phyloP scores from a whole-genome alignment of 192 early-diverging fungal species.

The Backusella westeae region DNA sequence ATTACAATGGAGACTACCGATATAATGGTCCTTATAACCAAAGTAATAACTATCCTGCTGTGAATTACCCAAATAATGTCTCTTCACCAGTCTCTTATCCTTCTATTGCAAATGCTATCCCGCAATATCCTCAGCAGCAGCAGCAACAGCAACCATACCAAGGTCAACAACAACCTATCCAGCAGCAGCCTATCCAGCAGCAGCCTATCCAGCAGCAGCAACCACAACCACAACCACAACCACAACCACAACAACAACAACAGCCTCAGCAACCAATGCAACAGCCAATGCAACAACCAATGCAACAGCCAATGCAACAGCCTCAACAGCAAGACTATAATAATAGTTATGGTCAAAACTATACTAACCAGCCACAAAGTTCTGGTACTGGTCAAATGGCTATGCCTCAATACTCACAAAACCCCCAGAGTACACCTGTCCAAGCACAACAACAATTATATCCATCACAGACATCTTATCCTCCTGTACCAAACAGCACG shows the following conservation, averaged over 20 bases:
- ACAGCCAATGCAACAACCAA: background rate
- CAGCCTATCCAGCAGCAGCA: background rate
- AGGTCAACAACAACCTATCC: background rate
- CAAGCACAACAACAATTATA: background rate
- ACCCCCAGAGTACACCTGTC: background rate
- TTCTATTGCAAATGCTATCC: conserved; percentile 1
- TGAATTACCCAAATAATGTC: background rate
- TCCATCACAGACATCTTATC: background rate
- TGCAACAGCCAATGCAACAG: background rate
- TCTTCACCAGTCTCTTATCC: background rate
- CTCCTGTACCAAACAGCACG: no score
- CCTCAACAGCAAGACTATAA: background rate
- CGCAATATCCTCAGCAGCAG: background rate
- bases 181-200: background rate
- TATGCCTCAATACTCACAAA: background rate
- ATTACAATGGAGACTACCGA: background rate
- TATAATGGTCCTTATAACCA: background rate
- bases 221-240: background rate
- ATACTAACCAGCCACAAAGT: background rate
- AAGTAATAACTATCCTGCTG: background rate
- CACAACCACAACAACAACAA: background rate
- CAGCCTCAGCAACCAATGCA: background rate
- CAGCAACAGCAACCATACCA: background rate
- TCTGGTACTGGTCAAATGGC: background rate
- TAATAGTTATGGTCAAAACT: background rate